Percentiles rank a stretch among this genome's conserved stretches.
Evolutionary conservation across 2,329 filamentous ascomycete species (phyloP).

Genomic region (Dothistroma septosporum): DNA sequence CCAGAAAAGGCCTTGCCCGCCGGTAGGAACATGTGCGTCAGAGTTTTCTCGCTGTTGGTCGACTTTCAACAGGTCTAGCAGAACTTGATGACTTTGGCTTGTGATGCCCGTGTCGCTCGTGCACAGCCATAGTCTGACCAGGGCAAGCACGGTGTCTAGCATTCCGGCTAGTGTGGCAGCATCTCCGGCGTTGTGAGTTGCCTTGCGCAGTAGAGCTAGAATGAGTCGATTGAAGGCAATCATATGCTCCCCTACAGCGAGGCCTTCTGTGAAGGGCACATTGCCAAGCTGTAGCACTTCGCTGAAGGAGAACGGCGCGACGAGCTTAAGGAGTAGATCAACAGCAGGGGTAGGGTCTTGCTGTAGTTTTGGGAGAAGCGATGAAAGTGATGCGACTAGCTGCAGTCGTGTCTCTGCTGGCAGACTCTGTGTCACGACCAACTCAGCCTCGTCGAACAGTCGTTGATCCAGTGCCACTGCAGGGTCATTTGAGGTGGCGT

Average conservation of each 20-base stretch:
- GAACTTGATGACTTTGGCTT: constrained; percentile 49
- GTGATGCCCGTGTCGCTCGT: constrained; percentile 54
- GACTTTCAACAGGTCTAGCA: constrained; percentile 51
- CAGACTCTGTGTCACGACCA: constrained; percentile 42
- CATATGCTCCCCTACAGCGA: constrained; percentile 44
- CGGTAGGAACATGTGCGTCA: constrained; percentile 19
- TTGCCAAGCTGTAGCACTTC: constrained; percentile 40
- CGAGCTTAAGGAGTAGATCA: constrained; percentile 49
- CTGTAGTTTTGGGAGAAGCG: constrained; percentile 50
- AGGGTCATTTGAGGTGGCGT: constrained; percentile 16
- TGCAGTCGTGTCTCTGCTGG: constrained; percentile 37
- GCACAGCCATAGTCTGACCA: constrained; percentile 58
- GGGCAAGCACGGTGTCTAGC: constrained; percentile 50
- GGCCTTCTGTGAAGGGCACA: constrained; percentile 51
- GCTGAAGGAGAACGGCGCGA: constrained; percentile 48
- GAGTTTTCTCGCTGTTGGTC: constrained; percentile 38
- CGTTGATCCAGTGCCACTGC: constrained; percentile 41
- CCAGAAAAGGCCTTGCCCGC: constrained; percentile 55
- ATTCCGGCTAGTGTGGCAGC: constrained; percentile 56
- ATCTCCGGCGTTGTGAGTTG: constrained; percentile 48
- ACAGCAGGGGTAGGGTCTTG: constrained; percentile 56
- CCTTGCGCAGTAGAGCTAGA: constrained; percentile 55
- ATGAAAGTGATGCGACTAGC: constrained; percentile 46
- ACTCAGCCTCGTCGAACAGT: constrained; percentile 50
- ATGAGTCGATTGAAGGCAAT: constrained; percentile 53